Evolutionary conservation across 2,329 filamentous ascomycete genomes (phyloP), one percentile per base, ranked within the genome.

Genomic region (Ascochyta rabiei): DNA sequence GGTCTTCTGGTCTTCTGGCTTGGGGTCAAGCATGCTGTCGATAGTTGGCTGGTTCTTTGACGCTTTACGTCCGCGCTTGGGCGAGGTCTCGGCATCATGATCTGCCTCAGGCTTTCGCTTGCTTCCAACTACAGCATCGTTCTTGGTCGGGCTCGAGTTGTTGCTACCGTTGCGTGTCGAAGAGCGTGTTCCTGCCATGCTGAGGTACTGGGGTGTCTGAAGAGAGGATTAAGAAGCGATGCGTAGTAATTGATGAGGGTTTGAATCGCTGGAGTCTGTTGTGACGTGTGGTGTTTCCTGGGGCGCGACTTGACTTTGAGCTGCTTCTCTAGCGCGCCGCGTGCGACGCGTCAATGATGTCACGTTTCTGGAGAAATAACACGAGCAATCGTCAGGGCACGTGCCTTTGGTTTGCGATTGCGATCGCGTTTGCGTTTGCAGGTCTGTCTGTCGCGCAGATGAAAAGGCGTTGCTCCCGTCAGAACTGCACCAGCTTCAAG

Each of bases 1-100:
- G 15, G 52, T 46, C 7, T 48, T 57, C 34, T 64, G 56, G 28
- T 61, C 52, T 48, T 46, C 52, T 24, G 71, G 57, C 19, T 74
- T 55, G 21, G 88, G 56, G 15, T 54, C 48, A 37, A 83, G 70
- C 0, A 77, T 79, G 58, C 84, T 80, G 55, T 85, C 82, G 30
- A 84, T 75, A 0, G 80, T 83, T 61, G 79, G 79, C 64, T 85
- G 82, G 55, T 77, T 76, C 60, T 77, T 80, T 15, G 69, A 53
- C 13, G 63, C 66, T 46, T 79, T 76, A 59, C 75, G 77, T n/a
- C 71, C 68, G 21, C 76, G 76, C 63, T 81, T 80, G 12, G 76
- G 73, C 1, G 76, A 72, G 1, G 57, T 57, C 38, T 64, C 56
- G n/a, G 54, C 44, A 37, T 77, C 72, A 18, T 53, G 58, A 31